Percentiles rank a stretch among this genome's conserved stretches.
phyloP scores from a whole-genome alignment of 352 stramenopile genomes.

The Phytophthora palmivora region DNA sequence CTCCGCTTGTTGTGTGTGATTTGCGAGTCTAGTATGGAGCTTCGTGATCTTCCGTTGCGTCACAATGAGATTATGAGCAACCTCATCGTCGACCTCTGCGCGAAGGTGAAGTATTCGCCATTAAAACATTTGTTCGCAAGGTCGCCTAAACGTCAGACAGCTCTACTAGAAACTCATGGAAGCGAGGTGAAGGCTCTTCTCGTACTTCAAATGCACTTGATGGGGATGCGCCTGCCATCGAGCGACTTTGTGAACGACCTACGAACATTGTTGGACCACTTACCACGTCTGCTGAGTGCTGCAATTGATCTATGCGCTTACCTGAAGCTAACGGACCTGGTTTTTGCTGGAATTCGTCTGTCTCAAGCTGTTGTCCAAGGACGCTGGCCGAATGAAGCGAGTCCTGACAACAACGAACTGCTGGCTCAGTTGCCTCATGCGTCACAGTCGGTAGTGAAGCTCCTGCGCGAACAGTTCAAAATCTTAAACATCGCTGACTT shows the following conservation, averaged over 20 bases:
- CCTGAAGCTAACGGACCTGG: slow-evolving; percentile 56
- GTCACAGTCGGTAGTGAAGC: slow-evolving; percentile 34
- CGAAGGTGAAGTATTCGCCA: slow-evolving; percentile 65
- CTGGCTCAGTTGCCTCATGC: slow-evolving; percentile 62
- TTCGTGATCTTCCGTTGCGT: slow-evolving; percentile 95
- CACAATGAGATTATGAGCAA: slow-evolving; percentile 97
- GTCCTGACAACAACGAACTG: slow-evolving; percentile 14
- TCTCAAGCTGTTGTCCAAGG: slow-evolving; percentile 66
- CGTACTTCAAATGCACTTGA: slow-evolving; percentile 96
- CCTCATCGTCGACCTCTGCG: slow-evolving; percentile 59
- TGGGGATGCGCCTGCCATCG: slow-evolving; percentile 93
- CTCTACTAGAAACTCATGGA: slow-evolving; percentile 76
- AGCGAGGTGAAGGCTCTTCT: slow-evolving; percentile 87
- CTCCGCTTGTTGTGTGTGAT: slow-evolving; percentile 57
- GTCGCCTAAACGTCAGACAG: slow-evolving; percentile 58
- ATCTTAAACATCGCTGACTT: slow-evolving; percentile 43
- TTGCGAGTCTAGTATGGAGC: slow-evolving; percentile 89
- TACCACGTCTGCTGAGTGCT: slow-evolving; percentile 95
- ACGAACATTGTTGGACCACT: slow-evolving; percentile 95
- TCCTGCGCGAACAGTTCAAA: slow-evolving; percentile 37
- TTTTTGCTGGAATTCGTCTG: slow-evolving; percentile 61
- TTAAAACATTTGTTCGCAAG: slow-evolving; percentile 59
- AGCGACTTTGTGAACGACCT: slow-evolving; percentile 99
- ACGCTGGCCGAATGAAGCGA: slow-evolving; percentile 46
- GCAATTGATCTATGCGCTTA: slow-evolving; percentile 89